Evolutionary conservation across 768 basidiomycete genomes (phyloP), one percentile per base, ranked within the genome.

Genomic region (Phlebiopsis gigantea): DNA sequence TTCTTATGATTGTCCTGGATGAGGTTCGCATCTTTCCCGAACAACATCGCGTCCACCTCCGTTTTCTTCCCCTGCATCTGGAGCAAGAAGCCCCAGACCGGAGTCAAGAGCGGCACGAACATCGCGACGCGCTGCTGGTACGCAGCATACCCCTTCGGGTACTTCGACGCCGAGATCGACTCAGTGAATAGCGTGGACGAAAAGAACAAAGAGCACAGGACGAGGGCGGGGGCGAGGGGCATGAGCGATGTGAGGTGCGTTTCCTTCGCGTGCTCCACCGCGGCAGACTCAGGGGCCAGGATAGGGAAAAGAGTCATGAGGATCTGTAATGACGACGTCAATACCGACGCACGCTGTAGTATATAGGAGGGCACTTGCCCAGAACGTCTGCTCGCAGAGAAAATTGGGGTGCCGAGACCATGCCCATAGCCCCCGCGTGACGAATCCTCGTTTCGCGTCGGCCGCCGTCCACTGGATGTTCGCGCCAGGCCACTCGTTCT

Each of bases 391-490:
- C 69, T 98, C 96, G 68, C 90, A 93, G 1, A 86, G 73, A 68
- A 93, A 95, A 70, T 98, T 98, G 31, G 96, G 94, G 70, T 98
- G 96, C 15, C 96, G 77, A 2, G 82, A 84, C 77, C 85, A 95
- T 1, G 82, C 79, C 90, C 90, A 98, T 6, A 98, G 69, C 3
- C 95, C 95, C 19, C 79, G 77, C 0, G 93, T 92, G 24, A 87
- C 72, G 68, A 98, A 98, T 0, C 96, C 96, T 10, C 94, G 78
- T 59, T 84, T 74, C 0, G 77, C 80, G 69, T 92, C 88, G 19
- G 77, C 79, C 19, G 79, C 74, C 0, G 82, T 83, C 81, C 87
- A 89, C 5, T 73, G 57, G n/a, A 90, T 77, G 24, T 81, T 76
- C 2, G 88, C 80, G 7, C 83, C 82, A 22, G 74, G 71, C 87